Conservation (phyloP, 495 filamentous ascomycete species). For the Chaetomium fimeti region DNA sequence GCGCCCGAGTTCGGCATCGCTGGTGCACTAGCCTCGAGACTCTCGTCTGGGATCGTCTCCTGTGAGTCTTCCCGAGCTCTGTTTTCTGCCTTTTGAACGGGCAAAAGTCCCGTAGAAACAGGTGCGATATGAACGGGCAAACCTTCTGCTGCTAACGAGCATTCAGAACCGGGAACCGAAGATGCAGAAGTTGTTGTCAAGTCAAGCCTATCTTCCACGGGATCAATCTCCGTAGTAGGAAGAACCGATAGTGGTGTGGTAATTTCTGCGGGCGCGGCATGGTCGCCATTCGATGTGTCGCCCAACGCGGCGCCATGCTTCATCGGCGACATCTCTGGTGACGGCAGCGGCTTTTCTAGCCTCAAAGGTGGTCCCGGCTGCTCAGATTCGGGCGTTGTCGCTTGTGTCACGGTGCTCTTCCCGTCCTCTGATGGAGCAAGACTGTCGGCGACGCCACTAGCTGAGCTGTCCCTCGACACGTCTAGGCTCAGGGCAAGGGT, state of each 20-base stretch:
- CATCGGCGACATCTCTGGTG: slow-evolving; percentile 41
- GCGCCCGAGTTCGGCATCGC: neutral
- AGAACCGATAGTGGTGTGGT: slow-evolving; percentile 2
- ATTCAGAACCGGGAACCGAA: neutral
- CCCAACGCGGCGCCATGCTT: slow-evolving; percentile 26
- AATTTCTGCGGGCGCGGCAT: slow-evolving; percentile 8
- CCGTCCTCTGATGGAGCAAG: slow-evolving; percentile 28
- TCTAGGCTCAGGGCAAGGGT: slow-evolving; percentile 28
- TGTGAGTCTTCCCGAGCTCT: neutral
- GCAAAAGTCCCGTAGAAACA: neutral
- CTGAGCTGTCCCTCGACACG: slow-evolving; percentile 33
- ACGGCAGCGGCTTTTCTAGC: slow-evolving; percentile 37
- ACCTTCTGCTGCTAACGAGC: neutral
- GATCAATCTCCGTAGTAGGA: slow-evolving; percentile 18
- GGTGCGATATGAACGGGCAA: neutral
- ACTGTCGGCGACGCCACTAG: slow-evolving; percentile 21
- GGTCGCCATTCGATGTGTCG: slow-evolving; percentile 19
- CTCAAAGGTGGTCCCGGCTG: slow-evolving; percentile 38
- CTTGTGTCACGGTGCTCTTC: slow-evolving; percentile 40
- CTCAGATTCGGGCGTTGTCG: slow-evolving; percentile 44
- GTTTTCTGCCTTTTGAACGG: neutral
- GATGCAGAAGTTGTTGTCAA: neutral
- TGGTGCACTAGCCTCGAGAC: neutral
- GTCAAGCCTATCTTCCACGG: neutral
- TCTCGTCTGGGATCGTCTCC: neutral